Evolutionary conservation across 495 filamentous ascomycete species (phyloP).

Genomic region (Xylaria acuta): DNA sequence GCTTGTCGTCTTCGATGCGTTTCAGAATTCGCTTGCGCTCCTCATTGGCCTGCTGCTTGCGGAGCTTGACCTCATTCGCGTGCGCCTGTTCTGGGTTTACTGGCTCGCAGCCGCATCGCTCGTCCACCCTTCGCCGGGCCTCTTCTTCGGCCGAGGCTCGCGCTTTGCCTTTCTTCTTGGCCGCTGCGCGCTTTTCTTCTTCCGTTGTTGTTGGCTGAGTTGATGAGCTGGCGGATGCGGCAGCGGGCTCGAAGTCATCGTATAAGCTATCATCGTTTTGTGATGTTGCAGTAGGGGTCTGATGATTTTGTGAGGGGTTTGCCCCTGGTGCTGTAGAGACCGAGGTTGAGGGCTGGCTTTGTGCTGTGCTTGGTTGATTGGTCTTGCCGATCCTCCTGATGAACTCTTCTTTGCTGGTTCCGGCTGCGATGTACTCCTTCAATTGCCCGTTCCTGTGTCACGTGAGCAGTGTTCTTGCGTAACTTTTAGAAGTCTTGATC

Average conservation of each 20-base stretch:
- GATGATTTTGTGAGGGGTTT: slow-evolving; percentile 22
- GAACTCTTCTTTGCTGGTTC: slow-evolving; percentile 65
- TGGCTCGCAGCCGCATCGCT: slow-evolving; percentile 37
- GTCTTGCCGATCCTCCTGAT: slow-evolving; percentile 52
- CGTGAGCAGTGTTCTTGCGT: background rate
- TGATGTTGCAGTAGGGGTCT: slow-evolving; percentile 6
- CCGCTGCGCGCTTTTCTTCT: slow-evolving; percentile 41
- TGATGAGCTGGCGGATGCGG: slow-evolving; percentile 6
- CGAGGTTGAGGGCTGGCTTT: slow-evolving; percentile 21
- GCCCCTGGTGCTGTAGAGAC: background rate
- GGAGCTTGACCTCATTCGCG: slow-evolving; percentile 56
- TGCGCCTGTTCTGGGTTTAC: slow-evolving; percentile 41
- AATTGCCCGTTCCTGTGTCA: slow-evolving; percentile 62
- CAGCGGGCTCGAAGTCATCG: slow-evolving; percentile 27
- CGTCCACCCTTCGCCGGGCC: slow-evolving; percentile 36
- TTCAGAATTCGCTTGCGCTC: slow-evolving; percentile 67
- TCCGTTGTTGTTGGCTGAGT: slow-evolving; percentile 27
- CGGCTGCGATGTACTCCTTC: slow-evolving; percentile 68
- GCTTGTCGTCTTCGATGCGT: slow-evolving; percentile 72
- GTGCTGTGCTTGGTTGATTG: slow-evolving; percentile 34
- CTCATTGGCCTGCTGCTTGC: slow-evolving; percentile 59
- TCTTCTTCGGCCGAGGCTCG: slow-evolving; percentile 45
- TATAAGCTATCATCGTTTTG: slow-evolving; percentile 30
- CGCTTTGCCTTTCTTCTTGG: slow-evolving; percentile 40
- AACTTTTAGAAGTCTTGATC: no score